phyloP scores from a whole-genome alignment of 371 early-diverging fungal genomes.

The Choanephora cucurbitarum region DNA sequence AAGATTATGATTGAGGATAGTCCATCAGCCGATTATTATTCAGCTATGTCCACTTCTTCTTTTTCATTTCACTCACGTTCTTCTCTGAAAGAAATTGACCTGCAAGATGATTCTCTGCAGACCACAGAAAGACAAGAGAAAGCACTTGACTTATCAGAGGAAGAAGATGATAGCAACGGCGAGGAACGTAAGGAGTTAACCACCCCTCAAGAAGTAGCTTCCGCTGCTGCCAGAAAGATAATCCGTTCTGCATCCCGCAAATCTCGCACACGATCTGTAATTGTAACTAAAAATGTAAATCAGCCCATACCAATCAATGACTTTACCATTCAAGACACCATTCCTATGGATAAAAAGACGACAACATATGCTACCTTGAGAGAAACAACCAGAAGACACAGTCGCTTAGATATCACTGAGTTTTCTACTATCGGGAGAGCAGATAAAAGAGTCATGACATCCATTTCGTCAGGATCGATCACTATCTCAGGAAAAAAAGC shows the following conservation, averaged over 20 bases:
- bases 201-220: conserved; percentile 12
- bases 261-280: conserved; percentile 27
- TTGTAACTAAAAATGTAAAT: conserved; percentile 16
- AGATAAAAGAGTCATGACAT: conserved; percentile 7
- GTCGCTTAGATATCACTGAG: neutral
- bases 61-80: conserved; percentile 1
- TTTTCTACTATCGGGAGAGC: conserved; percentile 7
- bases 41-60: conserved; percentile 12
- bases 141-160: neutral
- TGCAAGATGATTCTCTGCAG: neutral
- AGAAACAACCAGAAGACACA: conserved; percentile 5
- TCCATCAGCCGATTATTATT: conserved; percentile 14
- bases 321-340: conserved; percentile 6
- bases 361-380: conserved; percentile 21
- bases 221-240: conserved; percentile 17
- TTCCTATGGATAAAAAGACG: conserved; percentile 1
- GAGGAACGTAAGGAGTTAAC: neutral
- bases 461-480: conserved; percentile 21
- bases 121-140: neutral
- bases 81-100: neutral
- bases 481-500: conserved; percentile 18
- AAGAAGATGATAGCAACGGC: conserved; percentile 1
- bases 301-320: too few relatives aligned
- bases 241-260: conserved; percentile 32
- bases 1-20: conserved; percentile 23